A percentile compares a stretch with the other conserved stretches of the same genome.
Evolutionary conservation across 176 grass and related monocot species (phyloP).

Genomic region (sorghum (Sorghum bicolor)): DNA sequence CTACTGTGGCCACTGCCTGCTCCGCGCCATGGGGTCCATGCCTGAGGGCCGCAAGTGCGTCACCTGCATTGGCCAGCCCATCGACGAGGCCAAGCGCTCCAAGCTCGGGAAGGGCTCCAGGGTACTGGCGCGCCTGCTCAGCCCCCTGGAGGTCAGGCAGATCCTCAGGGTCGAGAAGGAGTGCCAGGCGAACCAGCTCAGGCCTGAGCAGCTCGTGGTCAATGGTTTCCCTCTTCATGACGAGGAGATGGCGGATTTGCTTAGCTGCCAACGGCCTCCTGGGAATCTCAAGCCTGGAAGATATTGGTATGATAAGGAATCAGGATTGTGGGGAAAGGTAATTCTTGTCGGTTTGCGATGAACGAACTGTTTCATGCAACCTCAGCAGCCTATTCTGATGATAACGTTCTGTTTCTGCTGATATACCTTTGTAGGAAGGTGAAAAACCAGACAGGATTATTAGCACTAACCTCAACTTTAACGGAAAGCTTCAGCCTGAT

Average conservation of each 20-base stretch:
- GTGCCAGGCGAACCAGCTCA: constrained; percentile 89
- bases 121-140: constrained; percentile 57
- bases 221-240: constrained; percentile 58
- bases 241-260: constrained; percentile 74
- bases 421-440: constrained; percentile 45
- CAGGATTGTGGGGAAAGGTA: constrained; percentile 92
- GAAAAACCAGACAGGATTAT: constrained; percentile 70
- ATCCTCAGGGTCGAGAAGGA: constrained; percentile 92
- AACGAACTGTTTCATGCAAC: background rate
- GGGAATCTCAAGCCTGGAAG: constrained; percentile 87
- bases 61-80: constrained; percentile 71
- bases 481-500: constrained; percentile 69
- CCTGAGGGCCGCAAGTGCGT: constrained; percentile 91
- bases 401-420: background rate
- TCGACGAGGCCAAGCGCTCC: constrained; percentile 68
- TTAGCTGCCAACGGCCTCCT: constrained; percentile 76
- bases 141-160: constrained; percentile 84
- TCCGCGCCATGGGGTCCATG: constrained; percentile 96
- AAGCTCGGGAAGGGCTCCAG: constrained; percentile 86
- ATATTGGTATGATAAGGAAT: constrained; percentile 99
- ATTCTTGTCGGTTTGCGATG: background rate
- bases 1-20: constrained; percentile 77
- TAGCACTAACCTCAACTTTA: constrained; percentile 83
- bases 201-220: constrained; percentile 70
- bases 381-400: background rate